Conservation (phyloP, 805 yeast species). For the Citeromyces nyonsensis region DNA sequence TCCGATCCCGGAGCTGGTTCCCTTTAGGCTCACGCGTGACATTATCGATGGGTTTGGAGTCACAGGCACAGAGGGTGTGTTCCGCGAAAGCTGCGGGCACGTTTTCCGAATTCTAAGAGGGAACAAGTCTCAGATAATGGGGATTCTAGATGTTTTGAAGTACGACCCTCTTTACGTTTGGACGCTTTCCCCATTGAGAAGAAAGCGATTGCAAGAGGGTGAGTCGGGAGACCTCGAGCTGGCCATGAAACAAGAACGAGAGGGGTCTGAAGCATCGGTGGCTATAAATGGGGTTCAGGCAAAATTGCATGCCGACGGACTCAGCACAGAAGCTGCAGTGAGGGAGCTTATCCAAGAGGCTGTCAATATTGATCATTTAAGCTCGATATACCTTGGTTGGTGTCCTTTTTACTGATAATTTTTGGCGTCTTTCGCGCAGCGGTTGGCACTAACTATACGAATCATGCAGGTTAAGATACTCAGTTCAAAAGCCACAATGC, state of each 20-base stretch:
- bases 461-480: no score
- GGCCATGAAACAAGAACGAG: constrained; percentile 13
- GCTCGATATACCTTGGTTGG: constrained; percentile 76
- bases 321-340: constrained; percentile 76
- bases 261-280: constrained; percentile 60
- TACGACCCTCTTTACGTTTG: constrained; percentile 93
- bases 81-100: constrained; percentile 56
- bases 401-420: constrained; percentile 49
- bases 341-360: constrained; percentile 74
- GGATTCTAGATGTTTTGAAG: constrained; percentile 70
- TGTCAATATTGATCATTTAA: constrained; percentile 45
- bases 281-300: constrained; percentile 62
- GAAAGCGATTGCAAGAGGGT: constrained; percentile 21
- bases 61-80: constrained; percentile 70
- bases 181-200: constrained; percentile 68
- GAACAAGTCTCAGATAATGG: constrained; percentile 55
- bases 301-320: constrained; percentile 48
- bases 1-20: constrained; percentile 85
- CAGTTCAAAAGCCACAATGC: no score
- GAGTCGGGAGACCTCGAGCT: constrained; percentile 1
- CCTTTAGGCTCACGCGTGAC: constrained; percentile 83
- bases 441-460: no score
- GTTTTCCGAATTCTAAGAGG: constrained; percentile 52
- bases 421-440: no score
- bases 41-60: constrained; percentile 88